Base-by-base conservation (phyloP, 2,329 filamentous ascomycete genomes). In the Ophiostoma sp. region DNA sequence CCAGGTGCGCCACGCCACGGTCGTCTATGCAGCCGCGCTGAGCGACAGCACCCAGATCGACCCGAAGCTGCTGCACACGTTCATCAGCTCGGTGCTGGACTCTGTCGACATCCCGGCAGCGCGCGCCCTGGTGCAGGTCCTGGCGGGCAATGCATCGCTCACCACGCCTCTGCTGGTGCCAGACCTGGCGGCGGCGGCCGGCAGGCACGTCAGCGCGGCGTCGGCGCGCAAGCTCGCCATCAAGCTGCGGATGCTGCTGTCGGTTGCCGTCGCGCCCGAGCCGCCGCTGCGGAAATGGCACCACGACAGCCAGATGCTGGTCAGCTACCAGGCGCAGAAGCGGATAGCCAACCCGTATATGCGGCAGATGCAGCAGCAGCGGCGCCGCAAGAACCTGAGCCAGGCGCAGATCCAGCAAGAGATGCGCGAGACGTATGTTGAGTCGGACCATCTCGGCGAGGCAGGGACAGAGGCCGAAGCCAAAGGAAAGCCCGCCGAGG, bases 51-150 rank as follows among this genome's bases (percentile, higher is more conserved):
- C 76, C 72, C 77, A 80, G 17, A 79, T 80, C 71, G 75, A 82
- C 72, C 78, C 80, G 64, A 76, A 78, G 1, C 77, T 75, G 13
- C 75, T 85, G 20, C 77, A 82, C 67, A 76, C 79, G 23, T 69
- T 85, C 1, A 75, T 85, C 35, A 79, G 82, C 66, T 76, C 79
- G 8, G 82, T 81, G 70, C 77, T 83, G 11, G 75, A 77, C 57
- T 76, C 77, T 3, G 73, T 84, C 23, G 82, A 85, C 71, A 70
- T 70, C 4, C 64, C 69, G 6, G 75, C 77, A 1, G 79, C 80
- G 8, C 77, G 77, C 3, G 73, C 81, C 10, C 73, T 83, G 1
- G 67, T 79, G 20, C 75, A 74, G 5, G 79, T 78, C 27, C 67
- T 79, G 2, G 70, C 76, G 36, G 72, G 73, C n/a, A 75, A 79